A percentile compares a stretch with the other conserved stretches of the same genome.
Conservation (phyloP, 73 alveolate species). For the Paraurostyla sp. region DNA sequence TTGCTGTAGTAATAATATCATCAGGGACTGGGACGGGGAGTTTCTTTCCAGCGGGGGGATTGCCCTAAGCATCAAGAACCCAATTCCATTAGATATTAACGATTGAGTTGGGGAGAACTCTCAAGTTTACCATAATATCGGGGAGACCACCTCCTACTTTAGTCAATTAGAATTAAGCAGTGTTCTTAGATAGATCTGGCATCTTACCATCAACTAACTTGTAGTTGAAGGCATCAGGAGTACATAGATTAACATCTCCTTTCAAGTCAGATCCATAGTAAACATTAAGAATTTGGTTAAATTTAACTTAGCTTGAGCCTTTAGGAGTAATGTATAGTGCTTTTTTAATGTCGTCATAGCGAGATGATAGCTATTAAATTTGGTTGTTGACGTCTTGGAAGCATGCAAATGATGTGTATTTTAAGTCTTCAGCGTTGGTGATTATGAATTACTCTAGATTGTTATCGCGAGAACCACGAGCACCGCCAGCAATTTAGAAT, state of each 20-base stretch:
- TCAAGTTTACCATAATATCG: neutral
- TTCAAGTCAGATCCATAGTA: neutral
- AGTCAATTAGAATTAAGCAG: neutral
- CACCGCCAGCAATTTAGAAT: constrained; percentile 19
- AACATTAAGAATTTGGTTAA: neutral
- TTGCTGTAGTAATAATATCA: constrained; percentile 2
- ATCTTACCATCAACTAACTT: neutral
- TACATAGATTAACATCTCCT: constrained; percentile 25
- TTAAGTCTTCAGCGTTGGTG: constrained; percentile 43
- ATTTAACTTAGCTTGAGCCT: neutral
- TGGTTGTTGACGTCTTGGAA: neutral
- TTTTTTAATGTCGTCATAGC: neutral
- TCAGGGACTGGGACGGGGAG: constrained; percentile 33
- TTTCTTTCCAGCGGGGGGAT: neutral
- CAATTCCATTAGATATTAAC: constrained; percentile 54
- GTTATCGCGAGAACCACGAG: neutral
- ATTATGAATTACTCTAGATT: neutral
- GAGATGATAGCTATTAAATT: neutral
- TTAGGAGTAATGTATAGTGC: neutral
- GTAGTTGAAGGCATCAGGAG: neutral
- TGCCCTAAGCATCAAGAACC: constrained; percentile 18
- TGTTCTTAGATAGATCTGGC: neutral
- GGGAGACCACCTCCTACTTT: neutral
- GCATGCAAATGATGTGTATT: constrained; percentile 41
- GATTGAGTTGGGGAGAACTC: constrained; percentile 23